Base-by-base conservation (phyloP, 805 yeast genomes). In the Spathaspora sp. region DNA sequence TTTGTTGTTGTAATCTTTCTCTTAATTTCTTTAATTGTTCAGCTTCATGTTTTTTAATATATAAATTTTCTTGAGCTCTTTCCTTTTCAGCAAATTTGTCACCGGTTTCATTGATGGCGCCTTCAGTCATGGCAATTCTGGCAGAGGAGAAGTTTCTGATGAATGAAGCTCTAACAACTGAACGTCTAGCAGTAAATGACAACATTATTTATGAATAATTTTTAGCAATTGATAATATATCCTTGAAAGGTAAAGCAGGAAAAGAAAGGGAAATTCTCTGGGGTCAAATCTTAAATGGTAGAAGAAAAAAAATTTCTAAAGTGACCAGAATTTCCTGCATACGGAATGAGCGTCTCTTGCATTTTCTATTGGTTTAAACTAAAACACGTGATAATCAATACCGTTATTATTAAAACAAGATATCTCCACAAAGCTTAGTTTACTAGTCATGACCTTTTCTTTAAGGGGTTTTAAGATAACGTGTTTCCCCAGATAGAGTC, bases 21-120 rank as follows among this genome's bases (percentile, higher is more conserved):
- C 78, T 86, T 69, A 91, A 81, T 47, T 80, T 79, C 65, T 81
- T 84, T 68, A 91, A 78, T 77, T 87, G 90, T 71, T 90, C 96
- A 67, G 86, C 87, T 78, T 93, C 97, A 67, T 87, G 96, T 75
- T 89, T 85, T 73, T 83, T 89, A 72, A 91, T 78, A 77, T 84
- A 92, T 63, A 76, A 78, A 68, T 87, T 90, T 77, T 93, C 99
- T 67, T 85, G 85, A 57, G 97, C 97, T 74, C 82, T 86, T 79
- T 94, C 99, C 70, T 96, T 91, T 69, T 91, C 89, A 80, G 80
- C 60, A 61, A 70, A 65, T 9, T 70, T 59, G 57, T 72, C 73
- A 48, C 59, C 60, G 16, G 61, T 59, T 35, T 53, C 49, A 40
- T 57, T 56, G 48, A 54, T 54, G 47, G 67, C 59, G 49, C 67